Evolutionary conservation across 352 stramenopile genomes (phyloP).

Genomic region (Globisporangium polare): DNA sequence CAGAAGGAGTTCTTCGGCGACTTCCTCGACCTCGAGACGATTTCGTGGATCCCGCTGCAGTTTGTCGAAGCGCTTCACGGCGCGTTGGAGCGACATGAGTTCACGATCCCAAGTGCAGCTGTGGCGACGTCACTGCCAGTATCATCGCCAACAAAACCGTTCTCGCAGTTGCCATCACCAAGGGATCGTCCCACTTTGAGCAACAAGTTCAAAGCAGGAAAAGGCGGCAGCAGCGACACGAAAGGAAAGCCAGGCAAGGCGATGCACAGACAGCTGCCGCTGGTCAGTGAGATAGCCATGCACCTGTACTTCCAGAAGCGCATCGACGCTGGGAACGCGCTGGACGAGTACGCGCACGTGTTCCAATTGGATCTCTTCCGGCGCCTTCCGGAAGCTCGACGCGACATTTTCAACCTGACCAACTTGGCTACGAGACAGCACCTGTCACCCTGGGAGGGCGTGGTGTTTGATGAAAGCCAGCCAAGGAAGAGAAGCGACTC

Average conservation of each 20-base stretch:
- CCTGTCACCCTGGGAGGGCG: conserved; percentile 35
- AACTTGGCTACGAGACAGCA: conserved; percentile 2
- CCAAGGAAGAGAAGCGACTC: not conserved
- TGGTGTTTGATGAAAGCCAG: conserved; percentile 20
- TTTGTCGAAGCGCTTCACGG: conserved; percentile 37
- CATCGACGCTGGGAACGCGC: conserved; percentile 13
- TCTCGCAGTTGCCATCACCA: not conserved
- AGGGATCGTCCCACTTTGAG: not conserved
- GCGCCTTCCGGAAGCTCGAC: conserved; percentile 22
- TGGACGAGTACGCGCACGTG: conserved; percentile 51
- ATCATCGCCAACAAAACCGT: not conserved
- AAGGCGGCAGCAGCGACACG: not conserved
- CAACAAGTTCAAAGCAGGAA: not conserved
- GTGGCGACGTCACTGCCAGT: not conserved
- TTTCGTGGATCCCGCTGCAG: conserved; percentile 48
- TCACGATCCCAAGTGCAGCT: conserved; percentile 20
- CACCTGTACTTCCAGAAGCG: conserved; percentile 44
- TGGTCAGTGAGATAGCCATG: conserved; percentile 35
- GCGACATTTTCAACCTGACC: not conserved
- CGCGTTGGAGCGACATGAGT: conserved; percentile 36
- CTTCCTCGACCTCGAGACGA: conserved; percentile 55
- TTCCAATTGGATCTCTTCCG: conserved; percentile 44
- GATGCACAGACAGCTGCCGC: not conserved
- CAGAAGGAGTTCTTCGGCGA: conserved; percentile 33
- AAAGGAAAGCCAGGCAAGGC: conserved; percentile 1